Percentiles rank a stretch among this genome's conserved stretches.
Conservation (phyloP, 2,329 filamentous ascomycete species). For the Xylariaceae sp. region DNA sequence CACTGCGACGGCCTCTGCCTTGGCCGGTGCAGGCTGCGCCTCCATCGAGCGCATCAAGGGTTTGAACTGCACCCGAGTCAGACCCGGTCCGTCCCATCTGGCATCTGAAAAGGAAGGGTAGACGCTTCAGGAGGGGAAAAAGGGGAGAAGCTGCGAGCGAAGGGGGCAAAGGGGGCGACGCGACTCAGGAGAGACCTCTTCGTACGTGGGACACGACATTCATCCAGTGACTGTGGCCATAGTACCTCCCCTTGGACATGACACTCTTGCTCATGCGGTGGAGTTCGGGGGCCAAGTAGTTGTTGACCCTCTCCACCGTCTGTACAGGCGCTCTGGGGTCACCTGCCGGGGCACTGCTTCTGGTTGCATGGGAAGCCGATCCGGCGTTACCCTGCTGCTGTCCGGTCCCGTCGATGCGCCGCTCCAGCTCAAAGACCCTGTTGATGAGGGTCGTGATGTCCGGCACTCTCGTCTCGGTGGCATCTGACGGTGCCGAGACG, state of each 20-base stretch:
- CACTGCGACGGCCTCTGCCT: slow-evolving; percentile 23
- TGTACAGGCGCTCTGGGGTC: slow-evolving; percentile 1
- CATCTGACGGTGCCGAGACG: not conserved
- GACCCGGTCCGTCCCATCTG: too few species aligned
- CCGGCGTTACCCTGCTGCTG: too few species aligned
- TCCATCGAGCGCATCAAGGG: slow-evolving; percentile 18
- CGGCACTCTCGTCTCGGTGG: not conserved
- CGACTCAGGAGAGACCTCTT: too few species aligned
- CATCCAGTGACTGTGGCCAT: slow-evolving; percentile 45
- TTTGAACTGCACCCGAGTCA: slow-evolving; percentile 19
- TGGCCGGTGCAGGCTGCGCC: slow-evolving; percentile 15
- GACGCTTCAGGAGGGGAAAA: too few species aligned
- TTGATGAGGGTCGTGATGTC: slow-evolving; percentile 25
- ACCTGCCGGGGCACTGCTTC: slow-evolving; percentile 2
- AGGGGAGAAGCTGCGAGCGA: too few species aligned
- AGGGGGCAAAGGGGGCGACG: not conserved
- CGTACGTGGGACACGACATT: slow-evolving; percentile 34
- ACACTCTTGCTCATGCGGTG: slow-evolving; percentile 20
- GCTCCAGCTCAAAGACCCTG: slow-evolving; percentile 35
- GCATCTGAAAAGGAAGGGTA: too few species aligned
- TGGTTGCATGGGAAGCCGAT: too few species aligned
- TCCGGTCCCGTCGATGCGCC: slow-evolving; percentile 29
- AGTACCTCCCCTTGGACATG: slow-evolving; percentile 37
- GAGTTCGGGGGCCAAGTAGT: slow-evolving; percentile 15
- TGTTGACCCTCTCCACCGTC: slow-evolving; percentile 10